These are phyloP conservation scores for Trypanosoma melophagium DNA, from an alignment of 208 protist genomes.

Conservation along the genomic window DNA sequence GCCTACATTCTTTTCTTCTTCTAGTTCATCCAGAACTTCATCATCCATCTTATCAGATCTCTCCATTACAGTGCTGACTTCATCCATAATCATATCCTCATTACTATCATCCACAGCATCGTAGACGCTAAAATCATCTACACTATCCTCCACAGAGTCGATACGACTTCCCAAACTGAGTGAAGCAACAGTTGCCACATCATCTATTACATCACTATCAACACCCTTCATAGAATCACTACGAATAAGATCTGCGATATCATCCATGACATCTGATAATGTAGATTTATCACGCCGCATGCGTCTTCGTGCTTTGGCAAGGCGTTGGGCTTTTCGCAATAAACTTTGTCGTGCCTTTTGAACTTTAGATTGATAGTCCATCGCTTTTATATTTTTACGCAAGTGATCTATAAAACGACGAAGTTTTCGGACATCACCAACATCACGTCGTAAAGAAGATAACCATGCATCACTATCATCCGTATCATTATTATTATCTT, in stretches of 20 bases:
- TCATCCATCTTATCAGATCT: slow-evolving; percentile 14
- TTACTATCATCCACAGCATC: slow-evolving; percentile 7
- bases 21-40: slow-evolving; percentile 25
- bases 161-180: not conserved
- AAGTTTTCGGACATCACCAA: slow-evolving; percentile 56
- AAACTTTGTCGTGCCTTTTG: slow-evolving; percentile 32
- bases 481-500: slow-evolving; percentile 1
- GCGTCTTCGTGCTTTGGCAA: slow-evolving; percentile 38
- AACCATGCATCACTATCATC: slow-evolving; percentile 17
- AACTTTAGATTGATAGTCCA: slow-evolving; percentile 56
- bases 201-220: slow-evolving; percentile 22
- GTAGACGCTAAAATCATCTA: slow-evolving; percentile 10
- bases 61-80: not conserved
- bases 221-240: not conserved
- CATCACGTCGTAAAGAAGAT: slow-evolving; percentile 31
- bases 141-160: not conserved
- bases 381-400: slow-evolving; percentile 37
- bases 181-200: slow-evolving; percentile 11
- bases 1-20: slow-evolving; percentile 1
- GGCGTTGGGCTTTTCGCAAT: slow-evolving; percentile 51
- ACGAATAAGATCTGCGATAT: slow-evolving; percentile 34
- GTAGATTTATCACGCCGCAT: slow-evolving; percentile 12
- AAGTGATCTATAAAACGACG: slow-evolving; percentile 59
- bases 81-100: slow-evolving; percentile 16
- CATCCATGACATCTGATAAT: slow-evolving; percentile 48